Evolutionary conservation across 139 green algal species (phyloP), one percentile per base, ranked within the genome.

Genomic region (Deuterostichococcus epilithicus): DNA sequence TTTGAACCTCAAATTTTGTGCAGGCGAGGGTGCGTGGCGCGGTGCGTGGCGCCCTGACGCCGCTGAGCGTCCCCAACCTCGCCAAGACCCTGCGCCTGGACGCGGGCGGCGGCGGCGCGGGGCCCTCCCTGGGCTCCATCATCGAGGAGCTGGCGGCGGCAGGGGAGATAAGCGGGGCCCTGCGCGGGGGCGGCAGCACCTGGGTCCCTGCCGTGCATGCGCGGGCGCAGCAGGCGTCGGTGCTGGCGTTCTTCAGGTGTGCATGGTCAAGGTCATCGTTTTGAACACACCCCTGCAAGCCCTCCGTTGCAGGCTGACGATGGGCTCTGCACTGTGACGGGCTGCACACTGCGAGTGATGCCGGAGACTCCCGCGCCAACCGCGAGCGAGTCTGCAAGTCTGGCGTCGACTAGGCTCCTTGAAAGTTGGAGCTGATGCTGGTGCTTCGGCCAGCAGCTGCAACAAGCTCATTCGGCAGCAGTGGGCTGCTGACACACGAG

Each of bases 131-230:
- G 5, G 30, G 36, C 42, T 34, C 30, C 38, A 18, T 79, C 20
- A 47, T 34, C 37, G 59, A 42, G 2, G 79, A 91, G 67, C 78
- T 94, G 59, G 70, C 83, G 22, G 71, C 75, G 23, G 86, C 82
- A 67, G 80, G 86, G 34, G 76, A 74, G 6, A 36, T 94, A 5
- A 35, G 73, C 38, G 94, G 94, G 25, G 85, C 75, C 33, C 81
- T 92, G n/a, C 86, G 85, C 33, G 89, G 77, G 6, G 91, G 90
- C 18, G 89, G 78, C n/a, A 74, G 74, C n/a, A 83, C 70, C 63
- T 98, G 91, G 90, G 78, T 88, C 26, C 94, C 94, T 5, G 85
- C 77, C 18, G 60, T 88, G 6, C 87, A 94, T 78, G 78, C 75
- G 18, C 71, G 75, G 25, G 78, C 87, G 5, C 93, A 97, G 87